Percentiles rank a stretch among this genome's conserved stretches.
Evolutionary conservation across 805 yeast species (phyloP).

Genomic region (Ascoidea asiatica): DNA sequence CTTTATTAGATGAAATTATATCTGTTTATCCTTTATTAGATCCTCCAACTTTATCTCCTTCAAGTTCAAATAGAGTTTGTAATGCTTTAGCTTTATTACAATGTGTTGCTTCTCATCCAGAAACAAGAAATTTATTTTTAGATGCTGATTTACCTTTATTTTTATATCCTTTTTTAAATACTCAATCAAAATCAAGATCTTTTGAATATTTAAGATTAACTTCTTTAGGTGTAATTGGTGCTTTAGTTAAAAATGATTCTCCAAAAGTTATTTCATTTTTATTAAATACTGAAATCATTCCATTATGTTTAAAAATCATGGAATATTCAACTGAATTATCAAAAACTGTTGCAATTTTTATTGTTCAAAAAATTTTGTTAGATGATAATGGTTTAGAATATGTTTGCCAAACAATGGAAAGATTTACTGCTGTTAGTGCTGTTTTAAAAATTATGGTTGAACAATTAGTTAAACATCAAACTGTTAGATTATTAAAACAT

Average conservation of each 20-base stretch:
- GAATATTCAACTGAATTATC: conserved; percentile 88
- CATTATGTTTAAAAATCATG: conserved; percentile 88
- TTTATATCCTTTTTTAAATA: conserved; percentile 84
- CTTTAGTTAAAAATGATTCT: conserved; percentile 89
- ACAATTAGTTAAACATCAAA: conserved; percentile 61
- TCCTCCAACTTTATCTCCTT: conserved; percentile 75
- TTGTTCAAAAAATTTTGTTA: conserved; percentile 80
- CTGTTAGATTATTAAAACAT: conserved; percentile 80
- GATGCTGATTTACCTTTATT: conserved; percentile 88
- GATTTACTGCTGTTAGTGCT: conserved; percentile 87
- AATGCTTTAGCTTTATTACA: conserved; percentile 90
- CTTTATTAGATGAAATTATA: conserved; percentile 76
- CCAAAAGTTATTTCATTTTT: conserved; percentile 88
- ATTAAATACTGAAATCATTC: conserved; percentile 92
- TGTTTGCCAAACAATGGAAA: conserved; percentile 88
- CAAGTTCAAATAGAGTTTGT: conserved; percentile 87
- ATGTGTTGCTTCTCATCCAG: conserved; percentile 93
- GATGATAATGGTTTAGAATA: conserved; percentile 88
- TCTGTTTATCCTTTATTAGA: conserved; percentile 80
- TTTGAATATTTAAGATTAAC: conserved; percentile 90
- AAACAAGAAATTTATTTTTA: conserved; percentile 72
- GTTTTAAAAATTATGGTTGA: conserved; percentile 82
- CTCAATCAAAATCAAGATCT: conserved; percentile 82
- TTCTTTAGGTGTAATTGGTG: conserved; percentile 93
- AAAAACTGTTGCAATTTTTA: conserved; percentile 93